Conservation (phyloP, 139 green algal species). For the Volvox reticuliferus region DNA sequence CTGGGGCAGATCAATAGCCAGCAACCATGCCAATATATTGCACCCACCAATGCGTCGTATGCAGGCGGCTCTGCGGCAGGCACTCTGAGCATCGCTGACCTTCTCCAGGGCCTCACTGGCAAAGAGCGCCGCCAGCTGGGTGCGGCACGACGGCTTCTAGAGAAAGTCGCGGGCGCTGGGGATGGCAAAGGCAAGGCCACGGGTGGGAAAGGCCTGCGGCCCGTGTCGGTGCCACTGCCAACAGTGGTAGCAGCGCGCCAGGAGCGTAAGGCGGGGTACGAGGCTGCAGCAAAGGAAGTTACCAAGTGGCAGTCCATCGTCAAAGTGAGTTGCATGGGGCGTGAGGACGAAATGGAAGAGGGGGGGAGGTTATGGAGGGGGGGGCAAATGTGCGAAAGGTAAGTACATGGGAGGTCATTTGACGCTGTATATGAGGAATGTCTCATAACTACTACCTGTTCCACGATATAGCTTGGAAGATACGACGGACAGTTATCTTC, state of each 20-base stretch:
- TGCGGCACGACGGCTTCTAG: conserved; percentile 73
- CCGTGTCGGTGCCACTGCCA: conserved; percentile 69
- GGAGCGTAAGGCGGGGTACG: conserved; percentile 91
- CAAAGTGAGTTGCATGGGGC: conserved; percentile 71
- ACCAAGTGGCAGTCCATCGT: conserved; percentile 93
- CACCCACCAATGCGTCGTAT: too few species aligned
- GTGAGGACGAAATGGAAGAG: too few species aligned
- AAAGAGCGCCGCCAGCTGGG: conserved; percentile 62
- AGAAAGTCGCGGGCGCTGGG: conserved; percentile 64
- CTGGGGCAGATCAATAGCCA: too few species aligned
- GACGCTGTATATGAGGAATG: too few species aligned
- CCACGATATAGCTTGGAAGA: too few species aligned
- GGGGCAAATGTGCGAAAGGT: too few species aligned
- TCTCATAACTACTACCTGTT: too few species aligned
- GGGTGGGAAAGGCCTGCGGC: conserved; percentile 19
- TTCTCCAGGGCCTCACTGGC: conserved; percentile 71
- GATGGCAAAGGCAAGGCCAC: neutral
- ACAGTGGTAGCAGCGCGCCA: conserved; percentile 69
- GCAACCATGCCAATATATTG: too few species aligned
- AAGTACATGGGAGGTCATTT: too few species aligned
- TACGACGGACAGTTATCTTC: too few species aligned
- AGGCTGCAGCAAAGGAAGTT: conserved; percentile 84
- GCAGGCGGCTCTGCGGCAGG: conserved; percentile 37
- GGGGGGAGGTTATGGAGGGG: too few species aligned
- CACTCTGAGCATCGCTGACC: conserved; percentile 79